Base-by-base conservation (phyloP, 805 yeast species). In the Candida wancherniae region DNA sequence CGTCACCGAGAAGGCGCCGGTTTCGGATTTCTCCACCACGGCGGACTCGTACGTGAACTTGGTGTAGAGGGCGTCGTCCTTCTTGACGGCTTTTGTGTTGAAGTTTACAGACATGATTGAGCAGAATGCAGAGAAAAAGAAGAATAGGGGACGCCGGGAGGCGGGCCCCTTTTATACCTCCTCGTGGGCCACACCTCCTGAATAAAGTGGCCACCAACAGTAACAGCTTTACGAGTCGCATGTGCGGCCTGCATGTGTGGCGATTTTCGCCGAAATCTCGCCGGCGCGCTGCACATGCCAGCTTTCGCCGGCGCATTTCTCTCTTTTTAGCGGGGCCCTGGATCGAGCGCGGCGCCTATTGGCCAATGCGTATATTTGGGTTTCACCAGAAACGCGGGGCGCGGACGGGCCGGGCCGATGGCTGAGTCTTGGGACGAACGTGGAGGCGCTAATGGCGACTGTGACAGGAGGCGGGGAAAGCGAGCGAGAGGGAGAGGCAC, bases 11-110 rank as follows among this genome's bases (percentile, higher is more conserved):
- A 71, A 71, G 32, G 67, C 55, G 21, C 82, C 84, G 24, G 60
- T 66, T 15, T 60, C 61, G 17, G 61, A 53, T 42, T 69, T 66
- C 39, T 74, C 71, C 26, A 85, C 95, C 32, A 71, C 44, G n/a
- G 94, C 80, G 47, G 82, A 84, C 53, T 81, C 83, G 57, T 82
- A 82, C 14, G 75, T 68, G 64, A 77, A 82, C 51, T 74, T 73
- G 35, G 87, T 73, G 47, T 69, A 59, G 41, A 78, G 67, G 29
- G 73, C 67, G 37, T 67, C 64, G 33, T 66, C 77, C 33, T 68
- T 58, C 55, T 67, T 71, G 34, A 52, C 54, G 32, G 76, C 63
- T 42, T 71, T 75, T 53, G 49, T 43, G 36, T 43, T 45, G 37
- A 43, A 43, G 16, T 43, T 33, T 17, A 43, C 45, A 22, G 47